Base-by-base conservation (phyloP, 768 basidiomycete genomes). In the Tylopilus sp. region DNA sequence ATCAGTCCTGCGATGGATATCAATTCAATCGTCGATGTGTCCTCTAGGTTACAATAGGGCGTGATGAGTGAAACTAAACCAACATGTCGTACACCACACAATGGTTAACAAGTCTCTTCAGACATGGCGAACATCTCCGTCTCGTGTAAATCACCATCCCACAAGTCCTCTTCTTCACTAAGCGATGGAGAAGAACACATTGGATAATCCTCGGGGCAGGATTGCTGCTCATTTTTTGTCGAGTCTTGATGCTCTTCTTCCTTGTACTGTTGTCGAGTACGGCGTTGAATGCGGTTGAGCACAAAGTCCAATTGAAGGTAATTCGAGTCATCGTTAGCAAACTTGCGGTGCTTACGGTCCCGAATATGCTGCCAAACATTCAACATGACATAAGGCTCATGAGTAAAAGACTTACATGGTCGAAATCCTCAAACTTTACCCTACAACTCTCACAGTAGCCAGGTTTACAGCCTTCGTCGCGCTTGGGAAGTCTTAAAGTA, bases 361-460 rank as follows among this genome's bases (percentile, higher is more conserved):
- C 71, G 69, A 49, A 88, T 76, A 64, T 97, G 94, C 93, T 97
- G 60, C 48, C 25, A 21, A 43, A 53, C 2, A 41, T 31, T 48
- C 19, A 55, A 50, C 45, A 53, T 29, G 31, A 50, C 52, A 31
- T 14, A 17, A 19, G 14, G 29, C 19, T 29, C 25, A 21, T 36
- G 24, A 49, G 19, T 4, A 46, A 22, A 53, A 25, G 24, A 34
- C 76, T 64, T 61, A 97, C 96, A 59, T 75, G 71, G 55, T 82
- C 81, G 62, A 98, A 96, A 70, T 96, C 87, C 0, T 87, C 85
- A 64, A 95, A 99, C 69, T 92, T 92, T 51, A 78, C 64, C 34
- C 96, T 82, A 70, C 97, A 99, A 67, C 93, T 95, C 71, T 99
- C 97, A 69, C 97, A 99, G 71, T 98, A 98, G 6, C 97, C 97